Evolutionary conservation across 176 grass and related monocot species (phyloP).

Genomic region (Stipa capillata): DNA sequence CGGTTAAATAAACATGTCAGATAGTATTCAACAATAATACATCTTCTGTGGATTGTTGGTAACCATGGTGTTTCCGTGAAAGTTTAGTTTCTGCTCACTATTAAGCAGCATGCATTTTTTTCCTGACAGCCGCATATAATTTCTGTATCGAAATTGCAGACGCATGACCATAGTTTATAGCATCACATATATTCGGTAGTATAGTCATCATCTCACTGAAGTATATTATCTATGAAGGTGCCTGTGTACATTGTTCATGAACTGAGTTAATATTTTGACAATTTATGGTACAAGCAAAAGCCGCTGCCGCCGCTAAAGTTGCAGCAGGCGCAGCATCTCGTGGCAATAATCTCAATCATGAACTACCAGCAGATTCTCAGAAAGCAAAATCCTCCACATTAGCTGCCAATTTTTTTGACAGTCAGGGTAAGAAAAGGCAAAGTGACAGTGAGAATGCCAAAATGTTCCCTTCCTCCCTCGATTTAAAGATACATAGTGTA

Average conservation of each 20-base stretch:
- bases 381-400: slow-evolving; percentile 61
- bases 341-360: slow-evolving; percentile 38
- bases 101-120: neutral
- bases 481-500: neutral
- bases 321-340: slow-evolving; percentile 31
- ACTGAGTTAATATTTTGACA: neutral
- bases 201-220: neutral
- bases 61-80: neutral
- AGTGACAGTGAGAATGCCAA: slow-evolving; percentile 45
- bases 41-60: neutral
- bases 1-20: neutral
- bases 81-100: neutral
- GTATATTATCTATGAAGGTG: neutral
- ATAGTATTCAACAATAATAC: neutral
- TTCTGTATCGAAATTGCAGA: neutral
- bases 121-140: neutral
- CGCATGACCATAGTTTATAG: neutral
- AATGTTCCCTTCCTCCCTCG: neutral
- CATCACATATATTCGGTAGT: neutral
- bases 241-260: neutral
- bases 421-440: slow-evolving; percentile 50
- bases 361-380: slow-evolving; percentile 39
- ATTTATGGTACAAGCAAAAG: slow-evolving; percentile 60
- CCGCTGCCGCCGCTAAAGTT: slow-evolving; percentile 36
- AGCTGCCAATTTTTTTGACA: slow-evolving; percentile 81